A percentile compares a stretch with the other conserved stretches of the same genome.
Evolutionary conservation across 2,329 filamentous ascomycete genomes (phyloP).

Genomic region (Aaosphaeria pasadenensis): DNA sequence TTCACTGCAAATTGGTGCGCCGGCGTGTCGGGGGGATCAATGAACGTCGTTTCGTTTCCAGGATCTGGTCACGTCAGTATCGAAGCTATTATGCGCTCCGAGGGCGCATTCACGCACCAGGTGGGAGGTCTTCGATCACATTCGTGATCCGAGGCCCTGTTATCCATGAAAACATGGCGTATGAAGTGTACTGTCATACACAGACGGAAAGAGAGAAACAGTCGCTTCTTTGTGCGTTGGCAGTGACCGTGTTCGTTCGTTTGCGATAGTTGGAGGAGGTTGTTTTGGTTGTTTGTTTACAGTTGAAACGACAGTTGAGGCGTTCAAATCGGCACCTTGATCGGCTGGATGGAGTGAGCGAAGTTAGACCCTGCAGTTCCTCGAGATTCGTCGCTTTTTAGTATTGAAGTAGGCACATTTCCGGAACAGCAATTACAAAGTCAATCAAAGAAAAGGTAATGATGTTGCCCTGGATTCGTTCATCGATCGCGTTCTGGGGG

Average conservation of each 20-base stretch:
- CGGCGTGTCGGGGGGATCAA: conserved; percentile 62
- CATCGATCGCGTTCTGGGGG: too few relatives aligned
- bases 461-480: too few relatives aligned
- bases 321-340: neutral
- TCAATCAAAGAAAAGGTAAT: too few relatives aligned
- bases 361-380: too few relatives aligned
- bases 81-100: neutral
- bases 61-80: conserved; percentile 22
- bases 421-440: too few relatives aligned
- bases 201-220: neutral
- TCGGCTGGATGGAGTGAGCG: too few relatives aligned
- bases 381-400: too few relatives aligned
- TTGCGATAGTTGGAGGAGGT: too few relatives aligned
- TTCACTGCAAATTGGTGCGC: conserved; percentile 66
- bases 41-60: conserved; percentile 38
- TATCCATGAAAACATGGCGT: conserved; percentile 38
- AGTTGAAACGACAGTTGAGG: conserved; percentile 14
- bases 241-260: neutral
- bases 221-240: neutral
- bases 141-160: conserved; percentile 37
- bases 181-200: neutral
- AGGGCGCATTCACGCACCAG: conserved; percentile 17
- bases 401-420: too few relatives aligned
- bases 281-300: conserved; percentile 35
- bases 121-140: conserved; percentile 33